A percentile compares a stretch with the other conserved stretches of the same genome.
Conservation (phyloP, 2,329 filamentous ascomycete genomes). For the Blumeria graminis region DNA sequence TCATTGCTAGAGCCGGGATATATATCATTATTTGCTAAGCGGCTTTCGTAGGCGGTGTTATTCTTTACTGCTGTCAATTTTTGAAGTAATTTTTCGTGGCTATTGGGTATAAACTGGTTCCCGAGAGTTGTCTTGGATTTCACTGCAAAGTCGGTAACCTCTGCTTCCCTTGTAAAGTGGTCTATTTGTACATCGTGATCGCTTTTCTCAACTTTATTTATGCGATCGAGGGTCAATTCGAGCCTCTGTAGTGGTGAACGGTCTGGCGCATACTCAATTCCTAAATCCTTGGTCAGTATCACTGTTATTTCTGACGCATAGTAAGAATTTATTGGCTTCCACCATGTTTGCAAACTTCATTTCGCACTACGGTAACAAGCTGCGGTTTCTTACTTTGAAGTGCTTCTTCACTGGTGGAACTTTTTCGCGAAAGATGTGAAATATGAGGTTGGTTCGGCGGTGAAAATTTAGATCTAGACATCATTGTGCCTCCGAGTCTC, state of each 20-base stretch:
- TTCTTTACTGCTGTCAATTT: no score
- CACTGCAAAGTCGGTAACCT: no score
- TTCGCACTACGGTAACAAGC: background rate
- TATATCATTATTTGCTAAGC: no score
- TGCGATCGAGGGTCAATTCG: conserved; percentile 71
- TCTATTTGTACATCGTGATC: no score
- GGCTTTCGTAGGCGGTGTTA: no score
- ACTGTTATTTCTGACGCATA: background rate
- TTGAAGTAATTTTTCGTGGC: no score
- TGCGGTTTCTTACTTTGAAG: background rate
- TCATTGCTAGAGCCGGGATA: no score
- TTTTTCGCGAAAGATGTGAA: background rate
- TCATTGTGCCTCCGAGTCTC: background rate
- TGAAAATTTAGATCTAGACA: background rate
- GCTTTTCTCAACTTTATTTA: conserved; percentile 82
- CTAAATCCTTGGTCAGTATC: conserved; percentile 1
- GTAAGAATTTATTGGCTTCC: background rate
- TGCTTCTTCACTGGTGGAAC: background rate
- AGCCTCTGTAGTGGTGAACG: conserved; percentile 82
- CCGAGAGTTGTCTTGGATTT: no score
- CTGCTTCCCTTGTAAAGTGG: no score
- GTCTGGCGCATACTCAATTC: conserved; percentile 44
- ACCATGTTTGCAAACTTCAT: background rate
- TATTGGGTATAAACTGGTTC: no score
- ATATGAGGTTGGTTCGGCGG: background rate